Conservation (phyloP, 345 rosid genomes). For the Boechera divaricarpa region DNA sequence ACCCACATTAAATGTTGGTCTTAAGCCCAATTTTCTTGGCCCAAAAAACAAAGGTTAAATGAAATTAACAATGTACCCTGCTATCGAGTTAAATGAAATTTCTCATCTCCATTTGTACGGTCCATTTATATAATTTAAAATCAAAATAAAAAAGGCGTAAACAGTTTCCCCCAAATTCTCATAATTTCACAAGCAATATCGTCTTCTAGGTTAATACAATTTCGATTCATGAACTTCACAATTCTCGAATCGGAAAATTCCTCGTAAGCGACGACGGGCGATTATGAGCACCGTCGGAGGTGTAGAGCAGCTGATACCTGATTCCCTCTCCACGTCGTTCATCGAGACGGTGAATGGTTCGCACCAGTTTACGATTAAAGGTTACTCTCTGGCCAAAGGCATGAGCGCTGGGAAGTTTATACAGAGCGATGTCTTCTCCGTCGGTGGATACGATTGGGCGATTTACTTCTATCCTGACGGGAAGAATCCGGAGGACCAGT, state of each 20-base stretch:
- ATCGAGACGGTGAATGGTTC: constrained; percentile 89
- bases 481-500: constrained; percentile 71
- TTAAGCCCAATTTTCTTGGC: too few species aligned
- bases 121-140: too few species aligned
- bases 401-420: constrained; percentile 81
- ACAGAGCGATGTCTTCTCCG: constrained; percentile 78
- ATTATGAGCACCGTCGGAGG: constrained; percentile 52
- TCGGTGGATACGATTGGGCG: constrained; percentile 95
- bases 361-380: constrained; percentile 74
- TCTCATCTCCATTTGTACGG: too few species aligned
- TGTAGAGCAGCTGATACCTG: constrained; percentile 42
- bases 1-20: too few species aligned
- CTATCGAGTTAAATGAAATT: too few species aligned
- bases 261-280: constrained; percentile 15
- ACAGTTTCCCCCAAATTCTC: constrained; percentile 26
- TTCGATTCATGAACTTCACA: not conserved
- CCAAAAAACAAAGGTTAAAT: too few species aligned
- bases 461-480: constrained; percentile 96
- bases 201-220: constrained; percentile 29
- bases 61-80: too few species aligned
- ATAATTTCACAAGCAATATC: constrained; percentile 1
- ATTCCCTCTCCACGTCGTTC: constrained; percentile 62
- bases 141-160: too few species aligned
- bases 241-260: constrained; percentile 18
- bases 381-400: constrained; percentile 84